A percentile compares a stretch with the other conserved stretches of the same genome.
These are phyloP conservation scores for Xylaria flabelliformis DNA, from an alignment of 495 filamentous ascomycete genomes.

Conservation along the genomic window DNA sequence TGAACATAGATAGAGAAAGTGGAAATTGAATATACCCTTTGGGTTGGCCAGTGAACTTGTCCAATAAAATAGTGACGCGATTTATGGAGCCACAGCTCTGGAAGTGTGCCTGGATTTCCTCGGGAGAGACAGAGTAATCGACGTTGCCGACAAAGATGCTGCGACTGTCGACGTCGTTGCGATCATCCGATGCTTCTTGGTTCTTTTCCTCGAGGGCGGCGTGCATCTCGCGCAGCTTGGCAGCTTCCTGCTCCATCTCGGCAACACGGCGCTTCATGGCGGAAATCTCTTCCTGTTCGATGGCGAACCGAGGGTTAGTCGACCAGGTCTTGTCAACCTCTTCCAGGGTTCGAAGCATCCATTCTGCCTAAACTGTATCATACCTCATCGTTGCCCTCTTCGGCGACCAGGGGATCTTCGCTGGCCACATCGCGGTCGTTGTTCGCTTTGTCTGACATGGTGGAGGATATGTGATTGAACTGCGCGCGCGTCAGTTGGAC, in stretches of 20 bases:
- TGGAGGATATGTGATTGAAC: neutral
- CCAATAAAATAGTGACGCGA: conserved; percentile 94
- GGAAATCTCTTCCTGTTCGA: conserved; percentile 77
- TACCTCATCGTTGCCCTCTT: conserved; percentile 55
- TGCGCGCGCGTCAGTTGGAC: conserved; percentile 17
- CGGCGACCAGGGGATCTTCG: conserved; percentile 45
- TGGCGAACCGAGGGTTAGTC: conserved; percentile 35
- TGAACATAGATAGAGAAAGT: neutral
- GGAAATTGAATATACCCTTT: conserved; percentile 78
- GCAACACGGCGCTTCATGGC: conserved; percentile 98
- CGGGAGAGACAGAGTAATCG: conserved; percentile 95
- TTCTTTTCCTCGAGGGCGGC: conserved; percentile 82
- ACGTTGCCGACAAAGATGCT: conserved; percentile 99
- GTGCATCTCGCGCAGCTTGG: conserved; percentile 97
- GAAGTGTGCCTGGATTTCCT: conserved; percentile 99
- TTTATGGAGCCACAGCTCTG: conserved; percentile 98
- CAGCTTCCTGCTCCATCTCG: conserved; percentile 98
- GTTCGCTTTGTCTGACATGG: conserved; percentile 40
- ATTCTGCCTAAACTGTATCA: neutral
- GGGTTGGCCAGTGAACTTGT: conserved; percentile 97
- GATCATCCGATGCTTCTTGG: conserved; percentile 84
- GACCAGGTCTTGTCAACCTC: conserved; percentile 2
- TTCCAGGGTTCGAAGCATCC: neutral
- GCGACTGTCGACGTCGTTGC: conserved; percentile 93
- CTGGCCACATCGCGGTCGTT: conserved; percentile 38